Evolutionary conservation across 208 protist genomes (phyloP).

Genomic region (Acanthamoeba culbertsoni): DNA sequence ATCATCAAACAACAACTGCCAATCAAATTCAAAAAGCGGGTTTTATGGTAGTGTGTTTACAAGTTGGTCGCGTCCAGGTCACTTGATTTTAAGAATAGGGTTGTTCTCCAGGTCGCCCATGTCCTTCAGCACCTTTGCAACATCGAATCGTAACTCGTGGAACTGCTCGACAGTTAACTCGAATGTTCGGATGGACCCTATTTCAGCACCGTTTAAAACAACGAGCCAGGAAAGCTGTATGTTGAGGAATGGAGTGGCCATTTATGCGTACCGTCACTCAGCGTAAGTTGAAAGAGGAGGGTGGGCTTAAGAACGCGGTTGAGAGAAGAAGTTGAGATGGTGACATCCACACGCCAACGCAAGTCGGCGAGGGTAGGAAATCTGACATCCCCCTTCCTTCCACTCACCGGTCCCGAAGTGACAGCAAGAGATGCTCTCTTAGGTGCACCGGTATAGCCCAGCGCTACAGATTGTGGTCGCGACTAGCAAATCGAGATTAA

Average conservation of each 20-base stretch:
- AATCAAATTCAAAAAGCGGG: no score
- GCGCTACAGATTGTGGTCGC: not conserved
- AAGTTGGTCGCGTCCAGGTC: not conserved
- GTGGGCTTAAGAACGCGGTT: constrained; percentile 57
- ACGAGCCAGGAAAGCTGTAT: not conserved
- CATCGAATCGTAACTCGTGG: constrained; percentile 69
- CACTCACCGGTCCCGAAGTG: not conserved
- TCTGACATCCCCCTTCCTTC: not conserved
- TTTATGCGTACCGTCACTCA: constrained; percentile 18
- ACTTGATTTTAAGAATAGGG: constrained; percentile 68
- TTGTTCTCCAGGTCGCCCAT: constrained; percentile 65
- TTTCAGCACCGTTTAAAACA: constrained; percentile 12
- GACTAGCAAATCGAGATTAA: not conserved
- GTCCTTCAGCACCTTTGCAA: constrained; percentile 68
- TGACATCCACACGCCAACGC: constrained; percentile 66
- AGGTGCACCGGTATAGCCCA: not conserved
- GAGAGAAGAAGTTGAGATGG: constrained; percentile 61
- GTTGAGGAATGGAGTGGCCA: not conserved
- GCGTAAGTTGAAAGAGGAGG: constrained; percentile 43
- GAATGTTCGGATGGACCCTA: constrained; percentile 65
- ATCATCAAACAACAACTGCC: no score
- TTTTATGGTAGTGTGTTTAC: no score
- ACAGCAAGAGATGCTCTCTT: not conserved
- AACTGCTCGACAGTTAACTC: constrained; percentile 68
- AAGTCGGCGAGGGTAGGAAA: constrained; percentile 61